Evolutionary conservation across 2,329 filamentous ascomycete genomes (phyloP).

Genomic region (Colletotrichum falcatum): DNA sequence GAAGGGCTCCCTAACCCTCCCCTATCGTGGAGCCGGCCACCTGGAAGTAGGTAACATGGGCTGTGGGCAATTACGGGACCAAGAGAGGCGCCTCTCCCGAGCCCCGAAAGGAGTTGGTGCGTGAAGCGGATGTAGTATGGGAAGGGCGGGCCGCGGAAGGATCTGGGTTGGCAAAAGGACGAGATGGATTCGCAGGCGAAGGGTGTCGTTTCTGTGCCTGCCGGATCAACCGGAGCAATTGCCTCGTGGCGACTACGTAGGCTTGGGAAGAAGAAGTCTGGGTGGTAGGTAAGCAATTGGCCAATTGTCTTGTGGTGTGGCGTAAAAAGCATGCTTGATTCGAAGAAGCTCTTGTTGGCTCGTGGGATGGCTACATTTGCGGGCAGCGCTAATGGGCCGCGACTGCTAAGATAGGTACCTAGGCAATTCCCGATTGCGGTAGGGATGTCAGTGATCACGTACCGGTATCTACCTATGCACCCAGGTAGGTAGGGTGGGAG

Average conservation of each 20-base stretch:
- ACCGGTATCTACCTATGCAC: too few species aligned
- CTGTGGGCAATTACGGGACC: background rate
- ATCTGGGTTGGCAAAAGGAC: too few species aligned
- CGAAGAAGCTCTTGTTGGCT: slow-evolving; percentile 23
- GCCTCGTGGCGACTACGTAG: background rate
- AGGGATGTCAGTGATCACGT: background rate
- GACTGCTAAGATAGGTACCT: too few species aligned
- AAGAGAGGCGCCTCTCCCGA: background rate
- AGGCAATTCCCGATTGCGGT: slow-evolving; percentile 21
- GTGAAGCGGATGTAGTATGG: background rate
- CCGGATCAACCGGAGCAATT: slow-evolving; percentile 1
- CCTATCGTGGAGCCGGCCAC: slow-evolving; percentile 5
- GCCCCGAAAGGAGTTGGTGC: background rate
- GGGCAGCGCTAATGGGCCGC: slow-evolving; percentile 4
- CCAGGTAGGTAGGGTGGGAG: background rate
- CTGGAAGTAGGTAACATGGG: background rate
- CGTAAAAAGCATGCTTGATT: slow-evolving; percentile 31
- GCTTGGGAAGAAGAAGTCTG: too few species aligned
- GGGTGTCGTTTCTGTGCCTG: slow-evolving; percentile 5
- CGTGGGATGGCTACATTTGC: slow-evolving; percentile 20
- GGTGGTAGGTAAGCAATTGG: background rate
- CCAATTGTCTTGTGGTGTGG: background rate
- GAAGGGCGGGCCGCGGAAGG: too few species aligned
- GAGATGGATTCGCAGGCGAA: slow-evolving; percentile 14
- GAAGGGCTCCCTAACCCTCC: background rate